These are phyloP conservation scores for Kluyveromyces siamensis DNA, from an alignment of 805 yeast species.

Conservation along the genomic window DNA sequence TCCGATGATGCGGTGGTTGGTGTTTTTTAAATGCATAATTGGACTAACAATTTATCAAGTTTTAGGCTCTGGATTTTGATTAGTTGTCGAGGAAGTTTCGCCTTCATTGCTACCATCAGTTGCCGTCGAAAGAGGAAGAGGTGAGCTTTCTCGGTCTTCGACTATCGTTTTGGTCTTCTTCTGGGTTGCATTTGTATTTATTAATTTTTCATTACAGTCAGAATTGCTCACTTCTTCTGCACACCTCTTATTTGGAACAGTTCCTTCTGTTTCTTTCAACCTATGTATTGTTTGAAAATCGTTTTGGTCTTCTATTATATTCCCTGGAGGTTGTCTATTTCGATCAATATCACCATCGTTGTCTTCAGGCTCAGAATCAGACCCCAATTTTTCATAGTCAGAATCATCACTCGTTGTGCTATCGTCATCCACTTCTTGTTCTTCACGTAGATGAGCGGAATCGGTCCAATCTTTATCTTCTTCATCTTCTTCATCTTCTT, in stretches of 20 bases:
- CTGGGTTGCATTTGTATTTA: background rate
- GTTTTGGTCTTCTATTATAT: background rate
- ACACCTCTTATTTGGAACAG: background rate
- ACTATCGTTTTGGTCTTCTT: background rate
- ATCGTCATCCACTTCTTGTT: constrained; percentile 1
- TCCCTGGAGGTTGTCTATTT: background rate
- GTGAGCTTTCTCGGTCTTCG: background rate
- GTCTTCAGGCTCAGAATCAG: background rate
- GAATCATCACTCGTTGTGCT: constrained; percentile 4
- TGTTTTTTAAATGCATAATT: too few relatives aligned
- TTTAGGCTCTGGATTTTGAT: too few relatives aligned
- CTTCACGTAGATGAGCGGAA: background rate
- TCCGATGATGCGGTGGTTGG: too few relatives aligned
- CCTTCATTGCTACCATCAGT: too few relatives aligned
- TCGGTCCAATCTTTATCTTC: constrained; percentile 8
- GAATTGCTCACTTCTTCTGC: background rate
- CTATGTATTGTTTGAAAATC: background rate
- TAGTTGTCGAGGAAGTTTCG: too few relatives aligned
- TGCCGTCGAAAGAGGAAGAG: background rate
- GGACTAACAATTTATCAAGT: too few relatives aligned
- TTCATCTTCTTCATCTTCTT: constrained; percentile 8
- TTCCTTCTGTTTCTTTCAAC: background rate
- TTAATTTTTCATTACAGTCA: background rate
- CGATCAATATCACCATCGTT: constrained; percentile 1
- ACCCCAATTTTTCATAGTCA: constrained; percentile 5